Evolutionary conservation across 352 stramenopile genomes (phyloP), one percentile per base, ranked within the genome.

Genomic region (Pythium aristosporum): DNA sequence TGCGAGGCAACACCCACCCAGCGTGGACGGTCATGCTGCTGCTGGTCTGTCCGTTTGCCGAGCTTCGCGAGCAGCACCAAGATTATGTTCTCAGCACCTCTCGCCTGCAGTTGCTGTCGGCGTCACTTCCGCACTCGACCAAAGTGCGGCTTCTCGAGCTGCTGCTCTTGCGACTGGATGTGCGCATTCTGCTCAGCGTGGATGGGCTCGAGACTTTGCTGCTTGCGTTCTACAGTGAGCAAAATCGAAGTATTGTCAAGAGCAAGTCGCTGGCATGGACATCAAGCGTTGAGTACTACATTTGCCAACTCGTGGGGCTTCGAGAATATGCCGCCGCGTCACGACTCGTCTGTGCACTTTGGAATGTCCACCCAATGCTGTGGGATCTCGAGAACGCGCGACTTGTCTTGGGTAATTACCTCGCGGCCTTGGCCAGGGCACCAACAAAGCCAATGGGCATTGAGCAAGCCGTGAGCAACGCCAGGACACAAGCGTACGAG

Each of bases 371-470:
- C 41, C 79, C 77, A 10, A 66, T 93, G 65, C 71, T 93, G 3
- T 91, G 82, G 79, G 82, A 91, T 57, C 37, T 80, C 8, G 80
- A 89, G 63, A 89, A 78, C 44, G 80, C 81, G 44, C 81, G 76
- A 13, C 67, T 91, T 13, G 44, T 84, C 63, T 68, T 92, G 10
- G 68, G 62, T 30, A 92, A 79, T 63, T 84, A 79, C 43, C 65
- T 92, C 32, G 68, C 60, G 10, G 60, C 68, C 7, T 67, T 91
- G 21, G 63, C 42, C 2, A 57, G 44, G 21, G 0, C 28, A 11
- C 16, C 39, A 21, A 43, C 21, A 9, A 41, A 41, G 4, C 28
- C 25, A 30, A 6, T 43, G 6, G 20, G 20, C 10, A 28, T 59
- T 6, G 39, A 36, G 7, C 32, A 20, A 5, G 55, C 47, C 9